Conservation (phyloP, 2,329 filamentous ascomycete species). For the Geosmithia morbida region DNA sequence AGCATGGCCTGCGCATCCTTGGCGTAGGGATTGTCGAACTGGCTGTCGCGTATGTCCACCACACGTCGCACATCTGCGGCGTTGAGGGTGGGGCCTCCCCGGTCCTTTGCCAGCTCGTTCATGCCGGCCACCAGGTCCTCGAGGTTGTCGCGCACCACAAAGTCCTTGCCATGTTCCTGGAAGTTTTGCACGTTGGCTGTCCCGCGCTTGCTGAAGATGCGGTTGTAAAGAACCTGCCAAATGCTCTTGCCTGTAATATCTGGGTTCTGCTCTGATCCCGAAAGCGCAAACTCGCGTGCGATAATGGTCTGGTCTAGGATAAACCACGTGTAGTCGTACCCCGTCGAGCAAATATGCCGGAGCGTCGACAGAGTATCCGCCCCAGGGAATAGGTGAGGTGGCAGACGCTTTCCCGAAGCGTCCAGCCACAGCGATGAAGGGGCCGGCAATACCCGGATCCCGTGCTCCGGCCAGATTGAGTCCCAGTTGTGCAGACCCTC, state of each 20-base stretch:
- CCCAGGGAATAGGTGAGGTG: slow-evolving; percentile 40
- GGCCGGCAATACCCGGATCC: slow-evolving; percentile 44
- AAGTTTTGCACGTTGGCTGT: slow-evolving; percentile 42
- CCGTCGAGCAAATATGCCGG: slow-evolving; percentile 43
- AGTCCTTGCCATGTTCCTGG: slow-evolving; percentile 42
- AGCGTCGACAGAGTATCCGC: slow-evolving; percentile 43
- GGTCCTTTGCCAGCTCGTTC: slow-evolving; percentile 37
- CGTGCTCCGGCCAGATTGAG: slow-evolving; percentile 45
- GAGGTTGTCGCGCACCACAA: slow-evolving; percentile 41
- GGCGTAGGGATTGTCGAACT: slow-evolving; percentile 39
- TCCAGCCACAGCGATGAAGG: slow-evolving; percentile 50
- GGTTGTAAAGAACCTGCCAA: slow-evolving; percentile 29
- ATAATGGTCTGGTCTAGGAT: slow-evolving; percentile 43
- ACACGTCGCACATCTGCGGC: slow-evolving; percentile 25
- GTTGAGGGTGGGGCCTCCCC: slow-evolving; percentile 31
- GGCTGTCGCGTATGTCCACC: slow-evolving; percentile 37
- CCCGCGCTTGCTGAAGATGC: slow-evolving; percentile 36
- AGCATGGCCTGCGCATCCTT: slow-evolving; percentile 51
- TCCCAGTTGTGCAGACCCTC: slow-evolving; percentile 49
- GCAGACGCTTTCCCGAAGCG: slow-evolving; percentile 41
- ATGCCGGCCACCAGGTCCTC: slow-evolving; percentile 40
- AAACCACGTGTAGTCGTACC: slow-evolving; percentile 51
- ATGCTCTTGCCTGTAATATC: slow-evolving; percentile 44
- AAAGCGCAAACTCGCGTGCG: slow-evolving; percentile 46
- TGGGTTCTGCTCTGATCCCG: slow-evolving; percentile 49